These are phyloP conservation scores for Solanum appendiculatum DNA, from an alignment of 257 asterid genomes.

Conservation along the genomic window DNA sequence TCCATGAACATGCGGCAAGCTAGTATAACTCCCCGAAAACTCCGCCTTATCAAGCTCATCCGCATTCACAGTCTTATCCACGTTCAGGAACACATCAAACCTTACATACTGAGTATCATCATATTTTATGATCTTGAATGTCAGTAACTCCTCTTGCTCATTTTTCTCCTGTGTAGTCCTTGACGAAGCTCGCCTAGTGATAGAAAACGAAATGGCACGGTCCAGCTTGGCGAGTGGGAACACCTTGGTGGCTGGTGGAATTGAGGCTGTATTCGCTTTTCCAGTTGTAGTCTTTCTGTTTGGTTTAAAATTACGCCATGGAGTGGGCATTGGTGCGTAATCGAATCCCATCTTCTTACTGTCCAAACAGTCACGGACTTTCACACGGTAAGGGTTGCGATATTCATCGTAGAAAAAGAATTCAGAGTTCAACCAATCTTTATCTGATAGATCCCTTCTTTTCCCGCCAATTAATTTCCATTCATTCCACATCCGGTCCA, in stretches of 20 bases:
- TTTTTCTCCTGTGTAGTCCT: conserved; percentile 7
- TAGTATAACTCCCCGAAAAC: conserved; percentile 39
- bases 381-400: conserved; percentile 32
- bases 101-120: conserved; percentile 22
- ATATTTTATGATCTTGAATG: background rate
- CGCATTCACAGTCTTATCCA: conserved; percentile 24
- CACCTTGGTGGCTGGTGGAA: background rate
- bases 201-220: conserved; percentile 8
- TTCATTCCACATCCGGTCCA: background rate
- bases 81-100: conserved; percentile 48
- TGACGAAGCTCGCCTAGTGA: conserved; percentile 6
- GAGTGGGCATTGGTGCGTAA: conserved; percentile 19
- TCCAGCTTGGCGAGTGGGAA: conserved; percentile 27
- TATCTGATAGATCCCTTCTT: conserved; percentile 12
- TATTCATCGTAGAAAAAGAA: conserved; percentile 54
- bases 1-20: conserved; percentile 30
- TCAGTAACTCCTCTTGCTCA: conserved; percentile 30
- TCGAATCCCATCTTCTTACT: conserved; percentile 25
- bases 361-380: conserved; percentile 20
- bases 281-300: background rate
- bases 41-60: conserved; percentile 27
- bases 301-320: conserved; percentile 38
- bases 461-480: background rate
- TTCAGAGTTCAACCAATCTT: conserved; percentile 27
- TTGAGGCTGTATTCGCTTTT: background rate